Evolutionary conservation across 257 asterid species (phyloP), one percentile per base, ranked within the genome.

Genomic region (Nicotiana benthamiana): DNA sequence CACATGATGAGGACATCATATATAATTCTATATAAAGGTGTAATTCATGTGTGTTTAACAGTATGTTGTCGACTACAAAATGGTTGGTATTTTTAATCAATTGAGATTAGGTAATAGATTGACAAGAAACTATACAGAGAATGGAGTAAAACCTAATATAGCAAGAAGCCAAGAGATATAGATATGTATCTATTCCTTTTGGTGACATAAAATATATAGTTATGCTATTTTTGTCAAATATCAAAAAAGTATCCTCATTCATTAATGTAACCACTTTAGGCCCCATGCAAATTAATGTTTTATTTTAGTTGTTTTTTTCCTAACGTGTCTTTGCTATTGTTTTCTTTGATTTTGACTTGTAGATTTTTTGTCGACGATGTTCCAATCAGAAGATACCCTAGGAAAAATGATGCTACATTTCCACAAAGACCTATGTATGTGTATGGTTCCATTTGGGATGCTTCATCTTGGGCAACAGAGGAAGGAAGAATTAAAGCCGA

Each of bases 381-480:
- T 75, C 98, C 98, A 8, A 91, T 94, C 17, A 86, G 98, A 86
- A 89, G 97, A 68, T 94, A 92, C 84, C 89, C 91, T 0, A 87
- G 86, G 75, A 92, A 89, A 78, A 87, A 87, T 75, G 97, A 92
- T 56, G 94, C 89, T 6, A 92, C 97, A 5, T 94, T 94, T 83
- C 98, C 98, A 0, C 17, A 79, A 9, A 86, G 98, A 86, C 93
- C 95, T 5, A 87, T 94, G 97, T 89, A 86, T 85, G 84, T 86
- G 32, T 92, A 94, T 28, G 98, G 97, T 1, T 92, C 98, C 0
- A 88, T 94, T 30, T 94, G 98, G 98, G 98, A 94, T 81, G 98
- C 98, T 24, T 94, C 98, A 1, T 82, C 97, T 0, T 94, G 98
- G 98, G 98, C 98, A 75, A 94, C 98, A 0, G 98, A 94, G 74